Conservation (phyloP, 2,329 filamentous ascomycete species). For the Diplodia intermedia region DNA sequence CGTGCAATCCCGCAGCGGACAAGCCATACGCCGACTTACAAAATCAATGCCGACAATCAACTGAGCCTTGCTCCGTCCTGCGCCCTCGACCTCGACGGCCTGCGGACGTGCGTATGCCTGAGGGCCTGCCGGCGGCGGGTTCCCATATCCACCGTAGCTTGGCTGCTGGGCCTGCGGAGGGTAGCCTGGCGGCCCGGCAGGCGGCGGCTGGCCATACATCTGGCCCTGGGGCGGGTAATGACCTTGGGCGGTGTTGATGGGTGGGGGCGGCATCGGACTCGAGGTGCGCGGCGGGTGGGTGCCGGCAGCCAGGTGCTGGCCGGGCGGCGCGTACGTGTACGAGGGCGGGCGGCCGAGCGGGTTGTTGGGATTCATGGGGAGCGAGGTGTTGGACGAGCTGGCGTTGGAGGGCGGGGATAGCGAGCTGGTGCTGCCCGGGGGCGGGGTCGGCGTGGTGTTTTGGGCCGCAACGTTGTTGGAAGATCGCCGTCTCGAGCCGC, state of each 20-base stretch:
- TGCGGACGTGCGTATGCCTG: conserved; percentile 45
- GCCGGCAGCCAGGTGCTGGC: conserved; percentile 46
- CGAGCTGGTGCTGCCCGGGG: conserved; percentile 43
- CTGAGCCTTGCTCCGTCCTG: conserved; percentile 90
- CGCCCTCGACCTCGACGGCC: conserved; percentile 78
- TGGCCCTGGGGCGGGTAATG: conserved; percentile 58
- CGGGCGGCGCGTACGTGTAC: conserved; percentile 62
- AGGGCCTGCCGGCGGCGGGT: conserved; percentile 42
- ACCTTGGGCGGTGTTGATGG: conserved; percentile 61
- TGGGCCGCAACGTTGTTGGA: conserved; percentile 56
- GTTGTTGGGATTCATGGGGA: conserved; percentile 62
- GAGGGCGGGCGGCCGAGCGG: conserved; percentile 67
- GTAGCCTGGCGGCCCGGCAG: conserved; percentile 47
- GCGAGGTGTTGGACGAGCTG: conserved; percentile 45
- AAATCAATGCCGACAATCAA: conserved; percentile 99
- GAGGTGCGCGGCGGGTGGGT: conserved; percentile 49
- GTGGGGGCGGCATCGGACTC: conserved; percentile 61
- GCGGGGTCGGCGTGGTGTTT: conserved; percentile 49
- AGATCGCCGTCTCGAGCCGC: conserved; percentile 78
- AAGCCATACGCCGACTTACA: conserved; percentile 61
- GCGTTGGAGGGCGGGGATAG: conserved; percentile 50
- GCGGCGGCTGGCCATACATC: conserved; percentile 49
- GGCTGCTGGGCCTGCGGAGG: conserved; percentile 44
- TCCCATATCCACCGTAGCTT: conserved; percentile 43
- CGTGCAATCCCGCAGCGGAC: conserved; percentile 31